These are phyloP conservation scores for Sordariomycetes sp. DNA, from an alignment of 2,329 filamentous ascomycete genomes.

Conservation along the genomic window DNA sequence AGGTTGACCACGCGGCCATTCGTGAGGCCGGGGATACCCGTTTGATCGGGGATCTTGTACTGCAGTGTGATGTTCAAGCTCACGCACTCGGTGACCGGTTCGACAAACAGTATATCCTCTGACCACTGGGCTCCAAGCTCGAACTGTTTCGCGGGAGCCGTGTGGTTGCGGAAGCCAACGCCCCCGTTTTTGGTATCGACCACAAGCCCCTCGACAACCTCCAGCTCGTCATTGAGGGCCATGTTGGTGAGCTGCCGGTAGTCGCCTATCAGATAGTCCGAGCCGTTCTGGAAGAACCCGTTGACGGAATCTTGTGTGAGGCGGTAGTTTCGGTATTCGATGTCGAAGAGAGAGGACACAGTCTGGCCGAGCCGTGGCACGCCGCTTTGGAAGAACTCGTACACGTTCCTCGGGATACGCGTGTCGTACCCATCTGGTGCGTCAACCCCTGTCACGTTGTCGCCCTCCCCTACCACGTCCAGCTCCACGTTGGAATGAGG, in stretches of 20 bases:
- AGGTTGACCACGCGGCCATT: slow-evolving; percentile 8
- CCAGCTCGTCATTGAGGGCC: slow-evolving; percentile 16
- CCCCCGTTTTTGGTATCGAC: slow-evolving; percentile 27
- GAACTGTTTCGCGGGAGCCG: slow-evolving; percentile 16
- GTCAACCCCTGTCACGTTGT: background rate
- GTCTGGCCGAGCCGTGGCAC: slow-evolving; percentile 9
- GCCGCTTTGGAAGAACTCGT: slow-evolving; percentile 1
- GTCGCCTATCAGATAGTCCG: background rate
- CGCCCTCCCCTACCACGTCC: background rate
- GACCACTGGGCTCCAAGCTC: slow-evolving; percentile 24
- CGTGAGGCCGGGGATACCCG: background rate
- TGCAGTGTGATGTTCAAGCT: slow-evolving; percentile 29
- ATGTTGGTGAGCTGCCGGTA: slow-evolving; percentile 12
- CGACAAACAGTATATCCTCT: slow-evolving; percentile 34
- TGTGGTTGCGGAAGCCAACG: slow-evolving; percentile 32
- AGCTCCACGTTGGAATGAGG: background rate
- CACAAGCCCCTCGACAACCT: slow-evolving; percentile 28
- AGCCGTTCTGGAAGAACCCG: background rate
- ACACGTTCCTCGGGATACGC: background rate
- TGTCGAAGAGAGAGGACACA: slow-evolving; percentile 30
- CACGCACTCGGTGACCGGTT: slow-evolving; percentile 32
- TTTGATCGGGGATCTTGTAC: slow-evolving; percentile 16
- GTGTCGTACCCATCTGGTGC: background rate
- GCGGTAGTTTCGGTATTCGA: slow-evolving; percentile 17
- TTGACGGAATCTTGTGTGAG: background rate